phyloP scores from a whole-genome alignment of 2,329 filamentous ascomycete species.

The Aspergillus oerlinghausenensis region DNA sequence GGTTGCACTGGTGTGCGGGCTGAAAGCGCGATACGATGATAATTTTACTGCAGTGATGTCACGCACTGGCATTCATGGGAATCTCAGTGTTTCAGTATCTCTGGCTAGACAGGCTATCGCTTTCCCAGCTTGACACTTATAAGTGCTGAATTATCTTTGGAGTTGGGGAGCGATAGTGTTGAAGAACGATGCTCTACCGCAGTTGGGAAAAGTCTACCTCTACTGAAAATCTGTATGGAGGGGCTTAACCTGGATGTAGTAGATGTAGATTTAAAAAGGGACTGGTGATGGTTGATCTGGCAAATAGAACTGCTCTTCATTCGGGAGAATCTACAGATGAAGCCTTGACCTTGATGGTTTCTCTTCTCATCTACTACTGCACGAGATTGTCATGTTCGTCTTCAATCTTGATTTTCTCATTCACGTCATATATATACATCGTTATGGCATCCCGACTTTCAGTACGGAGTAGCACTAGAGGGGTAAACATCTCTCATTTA shows the following conservation, averaged over 20 bases:
- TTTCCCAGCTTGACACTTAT: background rate
- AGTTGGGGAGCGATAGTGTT: background rate
- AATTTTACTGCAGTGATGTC: background rate
- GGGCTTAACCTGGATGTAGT: background rate
- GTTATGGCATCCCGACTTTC: background rate
- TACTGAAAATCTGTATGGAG: background rate
- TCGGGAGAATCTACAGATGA: background rate
- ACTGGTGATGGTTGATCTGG: background rate
- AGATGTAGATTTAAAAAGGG: background rate
- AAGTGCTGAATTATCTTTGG: background rate
- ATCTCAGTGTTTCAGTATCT: background rate
- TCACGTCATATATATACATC: background rate
- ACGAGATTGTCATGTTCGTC: background rate
- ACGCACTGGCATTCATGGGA: background rate
- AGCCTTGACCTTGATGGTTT: background rate
- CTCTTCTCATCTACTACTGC: background rate
- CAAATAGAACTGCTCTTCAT: background rate
- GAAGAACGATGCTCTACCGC: background rate
- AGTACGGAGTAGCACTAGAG: background rate
- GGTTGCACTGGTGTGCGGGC: no score
- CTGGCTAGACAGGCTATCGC: background rate
- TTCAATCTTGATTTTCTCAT: background rate
- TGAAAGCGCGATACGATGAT: background rate
- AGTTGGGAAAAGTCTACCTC: background rate
- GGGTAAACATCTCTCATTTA: background rate